Percentiles rank a stretch among this genome's conserved stretches.
These are phyloP conservation scores for Backusella liffmaniae DNA, from an alignment of 192 early-diverging fungal species.

Conservation along the genomic window DNA sequence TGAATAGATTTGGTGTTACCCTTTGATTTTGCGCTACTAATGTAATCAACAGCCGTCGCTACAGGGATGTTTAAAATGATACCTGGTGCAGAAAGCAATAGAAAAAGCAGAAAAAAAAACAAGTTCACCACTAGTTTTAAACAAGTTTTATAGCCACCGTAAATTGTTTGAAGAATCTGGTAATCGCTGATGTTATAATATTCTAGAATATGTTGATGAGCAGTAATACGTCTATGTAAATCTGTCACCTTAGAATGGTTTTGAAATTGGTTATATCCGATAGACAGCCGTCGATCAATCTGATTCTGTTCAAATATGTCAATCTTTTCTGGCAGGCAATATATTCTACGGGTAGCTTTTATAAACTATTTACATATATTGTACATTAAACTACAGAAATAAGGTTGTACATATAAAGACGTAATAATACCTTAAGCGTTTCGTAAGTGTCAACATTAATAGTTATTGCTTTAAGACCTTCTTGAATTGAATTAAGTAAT, in stretches of 20 bases:
- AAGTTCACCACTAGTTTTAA: conserved; percentile 67
- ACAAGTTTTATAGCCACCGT: conserved; percentile 66
- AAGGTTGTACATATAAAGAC: not conserved
- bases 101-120: conserved; percentile 68
- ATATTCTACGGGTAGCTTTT: conserved; percentile 91
- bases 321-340: conserved; percentile 82
- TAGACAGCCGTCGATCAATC: conserved; percentile 84
- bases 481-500: conserved; percentile 75
- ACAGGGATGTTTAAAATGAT: conserved; percentile 56
- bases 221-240: conserved; percentile 68
- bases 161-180: conserved; percentile 81
- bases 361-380: conserved; percentile 54
- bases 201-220: conserved; percentile 85
- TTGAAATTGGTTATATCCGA: conserved; percentile 80
- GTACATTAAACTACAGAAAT: not conserved
- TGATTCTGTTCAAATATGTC: conserved; percentile 83
- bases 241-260: conserved; percentile 80
- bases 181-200: conserved; percentile 95
- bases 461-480: conserved; percentile 83
- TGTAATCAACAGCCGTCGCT: conserved; percentile 47
- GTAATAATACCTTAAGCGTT: conserved; percentile 70
- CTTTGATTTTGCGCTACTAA: conserved; percentile 52
- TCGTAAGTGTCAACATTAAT: conserved; percentile 93
- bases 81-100: conserved; percentile 79
- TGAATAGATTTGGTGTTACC: conserved; percentile 22